These are phyloP conservation scores for Solanum sitiens DNA, from an alignment of 257 asterid species.

Conservation along the genomic window DNA sequence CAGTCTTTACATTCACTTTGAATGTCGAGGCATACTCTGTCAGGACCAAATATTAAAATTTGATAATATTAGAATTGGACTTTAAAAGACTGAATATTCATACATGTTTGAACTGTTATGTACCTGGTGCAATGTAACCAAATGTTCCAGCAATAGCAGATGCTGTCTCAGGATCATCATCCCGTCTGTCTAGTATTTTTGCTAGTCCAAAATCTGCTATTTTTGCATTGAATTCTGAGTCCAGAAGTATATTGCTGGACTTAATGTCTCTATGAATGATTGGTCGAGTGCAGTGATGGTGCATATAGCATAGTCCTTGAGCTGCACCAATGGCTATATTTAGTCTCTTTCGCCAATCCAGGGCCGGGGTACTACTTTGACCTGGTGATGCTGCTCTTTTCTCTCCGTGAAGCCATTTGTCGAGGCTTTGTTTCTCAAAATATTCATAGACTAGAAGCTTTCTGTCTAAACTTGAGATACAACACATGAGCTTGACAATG, in stretches of 20 bases:
- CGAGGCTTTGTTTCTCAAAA: slow-evolving; percentile 45
- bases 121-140: slow-evolving; percentile 67
- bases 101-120: background rate
- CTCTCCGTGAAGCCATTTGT: slow-evolving; percentile 36
- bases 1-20: slow-evolving; percentile 25
- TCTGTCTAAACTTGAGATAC: slow-evolving; percentile 25
- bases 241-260: slow-evolving; percentile 55
- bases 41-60: background rate
- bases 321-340: slow-evolving; percentile 52
- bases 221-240: slow-evolving; percentile 38
- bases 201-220: slow-evolving; percentile 61
- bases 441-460: slow-evolving; percentile 54
- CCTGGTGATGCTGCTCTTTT: slow-evolving; percentile 11
- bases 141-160: slow-evolving; percentile 53
- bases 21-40: slow-evolving; percentile 65
- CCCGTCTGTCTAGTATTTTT: slow-evolving; percentile 24
- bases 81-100: background rate
- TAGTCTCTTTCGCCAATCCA: slow-evolving; percentile 57
- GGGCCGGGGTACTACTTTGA: slow-evolving; percentile 11
- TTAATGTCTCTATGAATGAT: slow-evolving; percentile 59
- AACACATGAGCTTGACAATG: slow-evolving; percentile 53
- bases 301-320: slow-evolving; percentile 61
- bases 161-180: slow-evolving; percentile 32
- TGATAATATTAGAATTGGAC: background rate
- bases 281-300: slow-evolving; percentile 43